These are phyloP conservation scores for Pisolithus sp. DNA, from an alignment of 768 basidiomycete species.

Conservation along the genomic window DNA sequence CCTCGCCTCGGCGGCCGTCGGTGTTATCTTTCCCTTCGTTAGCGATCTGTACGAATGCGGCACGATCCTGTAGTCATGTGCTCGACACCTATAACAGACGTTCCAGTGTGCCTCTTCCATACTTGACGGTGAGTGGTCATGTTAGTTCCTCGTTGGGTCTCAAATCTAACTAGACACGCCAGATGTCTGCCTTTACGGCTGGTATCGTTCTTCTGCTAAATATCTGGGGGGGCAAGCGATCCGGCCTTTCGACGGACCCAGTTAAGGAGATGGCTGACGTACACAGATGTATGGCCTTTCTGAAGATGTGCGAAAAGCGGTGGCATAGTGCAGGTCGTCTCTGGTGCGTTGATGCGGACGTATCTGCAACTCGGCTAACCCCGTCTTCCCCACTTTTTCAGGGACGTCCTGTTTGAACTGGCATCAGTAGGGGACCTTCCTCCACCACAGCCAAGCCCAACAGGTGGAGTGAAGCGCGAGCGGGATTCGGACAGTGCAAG, in stretches of 20 bases:
- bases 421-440: slow-evolving; percentile 68
- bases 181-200: slow-evolving; percentile 41
- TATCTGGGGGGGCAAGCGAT: slow-evolving; percentile 47
- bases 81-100: slow-evolving; percentile 50
- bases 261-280: slow-evolving; percentile 46
- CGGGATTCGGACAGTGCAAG: slow-evolving; percentile 45
- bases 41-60: slow-evolving; percentile 83
- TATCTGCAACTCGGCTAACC: neutral
- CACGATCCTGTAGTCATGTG: slow-evolving; percentile 68
- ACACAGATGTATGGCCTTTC: slow-evolving; percentile 39
- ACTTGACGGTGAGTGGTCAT: slow-evolving; percentile 23
- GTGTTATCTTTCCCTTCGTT: slow-evolving; percentile 52
- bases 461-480: slow-evolving; percentile 53
- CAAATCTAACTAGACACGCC: neutral
- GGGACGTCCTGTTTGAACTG: slow-evolving; percentile 70
- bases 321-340: slow-evolving; percentile 45
- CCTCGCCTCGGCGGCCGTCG: slow-evolving; percentile 47
- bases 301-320: slow-evolving; percentile 32
- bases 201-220: slow-evolving; percentile 50
- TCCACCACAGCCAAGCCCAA: slow-evolving; percentile 50
- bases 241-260: slow-evolving; percentile 35
- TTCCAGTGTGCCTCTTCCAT: slow-evolving; percentile 16
- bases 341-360: slow-evolving; percentile 30
- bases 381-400: slow-evolving; percentile 15
- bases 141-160: neutral